Base-by-base conservation (phyloP, 202 grass and related monocot genomes). In the Saccharum hybrid region DNA sequence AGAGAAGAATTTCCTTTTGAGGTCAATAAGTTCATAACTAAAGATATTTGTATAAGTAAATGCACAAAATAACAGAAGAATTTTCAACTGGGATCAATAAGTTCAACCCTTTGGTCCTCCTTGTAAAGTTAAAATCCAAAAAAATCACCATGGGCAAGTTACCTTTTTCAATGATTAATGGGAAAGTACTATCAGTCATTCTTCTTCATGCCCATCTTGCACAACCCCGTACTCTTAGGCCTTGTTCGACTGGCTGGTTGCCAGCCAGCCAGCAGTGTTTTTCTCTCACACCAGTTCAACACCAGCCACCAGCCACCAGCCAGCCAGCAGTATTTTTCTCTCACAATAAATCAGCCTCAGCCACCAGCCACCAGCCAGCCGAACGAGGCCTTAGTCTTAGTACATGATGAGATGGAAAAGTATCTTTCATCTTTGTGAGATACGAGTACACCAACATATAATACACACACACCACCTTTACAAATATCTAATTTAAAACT, bases 391-490 rank as follows among this genome's bases (percentile, higher is more conserved):
- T 26, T 28, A 28, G 1, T 28, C 28, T 28, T 28, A 28, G 28
- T 28, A 28, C 28, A 28, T 28, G 57, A 66, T 12, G 77, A 39
- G 59, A 72, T 0, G 64, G 13, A 31, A 26, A 57, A 15, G 14
- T 23, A 65, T 72, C 21, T 10, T 21, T n/a, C 36, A 28, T 22
- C 13, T 56, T 66, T 72, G 65, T 80, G 69, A 84, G 62, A 84
- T 59, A 43, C 34, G 31, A 3, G 31, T 33, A 33, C 10, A 19
- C 37, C 30, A 14, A 45, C 43, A 66, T 66, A 76, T 39, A 37
- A 37, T 36, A 36, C 4, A 72, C 57, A 37, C 8, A 74, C 51
- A 48, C 6, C 39, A 5, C n/a, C 5, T 72, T 72, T 28, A 36
- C 3, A 28, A 28, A 60, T 65, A 14, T 21, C 21, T 62, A 49